Percentiles rank a stretch among this genome's conserved stretches.
These are phyloP conservation scores for Colletotrichum abscissum DNA, from an alignment of 2,329 filamentous ascomycete genomes.

Conservation along the genomic window DNA sequence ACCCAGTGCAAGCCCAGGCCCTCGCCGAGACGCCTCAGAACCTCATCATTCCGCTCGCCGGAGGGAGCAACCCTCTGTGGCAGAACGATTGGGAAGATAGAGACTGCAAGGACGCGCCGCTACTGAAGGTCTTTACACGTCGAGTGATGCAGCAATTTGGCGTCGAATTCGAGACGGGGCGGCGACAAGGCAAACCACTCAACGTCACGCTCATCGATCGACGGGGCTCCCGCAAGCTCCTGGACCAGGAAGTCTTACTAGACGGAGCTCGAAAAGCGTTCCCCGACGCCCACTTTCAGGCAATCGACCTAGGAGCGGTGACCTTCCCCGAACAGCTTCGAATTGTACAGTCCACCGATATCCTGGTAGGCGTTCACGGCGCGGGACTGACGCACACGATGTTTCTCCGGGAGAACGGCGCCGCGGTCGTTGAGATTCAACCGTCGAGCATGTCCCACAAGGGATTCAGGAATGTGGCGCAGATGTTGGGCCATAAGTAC, in stretches of 20 bases:
- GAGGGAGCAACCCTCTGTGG: constrained; percentile 54
- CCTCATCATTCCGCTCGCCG: constrained; percentile 52
- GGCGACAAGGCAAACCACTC: constrained; percentile 13
- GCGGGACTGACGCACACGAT: constrained; percentile 55
- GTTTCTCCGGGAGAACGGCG: constrained; percentile 48
- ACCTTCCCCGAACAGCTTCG: constrained; percentile 50
- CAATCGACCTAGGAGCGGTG: constrained; percentile 49
- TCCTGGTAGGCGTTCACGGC: constrained; percentile 57
- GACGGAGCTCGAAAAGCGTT: constrained; percentile 20
- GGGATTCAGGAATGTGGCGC: constrained; percentile 55
- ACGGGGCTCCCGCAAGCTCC: constrained; percentile 44
- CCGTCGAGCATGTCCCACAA: constrained; percentile 47
- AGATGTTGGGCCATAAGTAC: constrained; percentile 49
- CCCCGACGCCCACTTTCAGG: constrained; percentile 43
- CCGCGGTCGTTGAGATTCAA: constrained; percentile 54
- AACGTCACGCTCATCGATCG: constrained; percentile 51
- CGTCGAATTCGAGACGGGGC: not conserved
- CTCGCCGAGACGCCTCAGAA: constrained; percentile 38
- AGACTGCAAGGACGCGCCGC: constrained; percentile 39
- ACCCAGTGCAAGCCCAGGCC: constrained; percentile 4
- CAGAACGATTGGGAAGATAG: constrained; percentile 50
- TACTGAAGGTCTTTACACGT: not conserved
- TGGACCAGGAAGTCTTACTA: constrained; percentile 38
- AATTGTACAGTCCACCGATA: constrained; percentile 49
- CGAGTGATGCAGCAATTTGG: not conserved